Evolutionary conservation across 78 protist genomes (phyloP).

Genomic region (Tieghemostelium lacteum): DNA sequence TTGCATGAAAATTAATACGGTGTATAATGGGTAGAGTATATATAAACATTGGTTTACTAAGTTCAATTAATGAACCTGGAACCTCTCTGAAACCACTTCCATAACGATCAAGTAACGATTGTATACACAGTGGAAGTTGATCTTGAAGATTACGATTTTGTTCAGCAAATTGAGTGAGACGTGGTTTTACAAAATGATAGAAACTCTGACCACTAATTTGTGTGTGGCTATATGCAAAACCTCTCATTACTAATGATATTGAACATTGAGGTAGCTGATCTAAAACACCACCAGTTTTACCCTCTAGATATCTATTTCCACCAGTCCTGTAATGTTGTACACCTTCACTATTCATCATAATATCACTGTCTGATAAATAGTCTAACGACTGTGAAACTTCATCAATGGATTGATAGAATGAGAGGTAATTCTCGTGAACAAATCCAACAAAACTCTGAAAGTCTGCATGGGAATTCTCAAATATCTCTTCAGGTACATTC

Average conservation of each 20-base stretch:
- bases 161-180: background rate
- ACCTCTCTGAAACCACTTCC: background rate
- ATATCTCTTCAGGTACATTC: slow-evolving; percentile 30
- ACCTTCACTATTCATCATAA: no score
- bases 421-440: slow-evolving; percentile 38
- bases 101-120: background rate
- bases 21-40: slow-evolving; percentile 21
- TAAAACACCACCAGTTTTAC: background rate
- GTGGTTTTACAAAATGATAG: slow-evolving; percentile 47
- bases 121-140: background rate
- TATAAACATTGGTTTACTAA: background rate
- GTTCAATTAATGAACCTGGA: slow-evolving; percentile 17
- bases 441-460: background rate
- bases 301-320: background rate
- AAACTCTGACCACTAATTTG: background rate
- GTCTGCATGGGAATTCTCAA: slow-evolving; percentile 46
- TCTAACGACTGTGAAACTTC: slow-evolving; percentile 16
- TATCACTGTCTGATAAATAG: slow-evolving; percentile 46
- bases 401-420: slow-evolving; percentile 41
- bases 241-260: slow-evolving; percentile 49
- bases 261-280: slow-evolving; percentile 6
- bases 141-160: slow-evolving; percentile 2
- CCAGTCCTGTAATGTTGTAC: no score
- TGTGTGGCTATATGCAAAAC: slow-evolving; percentile 34
- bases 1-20: background rate